These are phyloP conservation scores for Millerozyma miso DNA, from an alignment of 805 yeast genomes.

Conservation along the genomic window DNA sequence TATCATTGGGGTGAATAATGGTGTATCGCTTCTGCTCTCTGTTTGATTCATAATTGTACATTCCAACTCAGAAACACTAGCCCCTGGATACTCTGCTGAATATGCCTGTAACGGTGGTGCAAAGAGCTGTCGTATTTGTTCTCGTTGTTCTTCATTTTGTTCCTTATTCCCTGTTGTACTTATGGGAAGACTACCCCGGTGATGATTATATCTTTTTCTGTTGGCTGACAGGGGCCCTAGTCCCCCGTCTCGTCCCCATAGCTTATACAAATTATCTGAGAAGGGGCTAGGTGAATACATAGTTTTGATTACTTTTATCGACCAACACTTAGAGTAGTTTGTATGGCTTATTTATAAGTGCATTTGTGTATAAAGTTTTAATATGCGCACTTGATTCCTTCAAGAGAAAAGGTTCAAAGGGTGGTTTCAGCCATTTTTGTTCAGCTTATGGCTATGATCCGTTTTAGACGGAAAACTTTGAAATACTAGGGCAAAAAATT, in stretches of 20 bases:
- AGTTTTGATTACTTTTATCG: neutral
- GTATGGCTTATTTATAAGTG: neutral
- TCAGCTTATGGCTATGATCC: neutral
- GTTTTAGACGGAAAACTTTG: neutral
- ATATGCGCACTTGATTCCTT: conserved; percentile 1
- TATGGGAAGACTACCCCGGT: conserved; percentile 1
- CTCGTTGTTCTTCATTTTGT: conserved; percentile 16
- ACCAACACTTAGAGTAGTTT: neutral
- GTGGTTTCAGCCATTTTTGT: neutral
- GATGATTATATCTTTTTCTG: conserved; percentile 1
- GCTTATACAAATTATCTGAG: conserved; percentile 41
- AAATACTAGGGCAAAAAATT: no score
- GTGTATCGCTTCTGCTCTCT: conserved; percentile 5
- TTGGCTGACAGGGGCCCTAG: conserved; percentile 1
- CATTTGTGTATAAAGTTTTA: conserved; percentile 2
- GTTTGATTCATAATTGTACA: conserved; percentile 13
- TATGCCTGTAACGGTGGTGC: conserved; percentile 57
- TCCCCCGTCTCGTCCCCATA: conserved; percentile 27
- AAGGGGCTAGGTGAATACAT: conserved; percentile 50
- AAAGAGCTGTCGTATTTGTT: conserved; percentile 20
- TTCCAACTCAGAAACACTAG: conserved; percentile 15
- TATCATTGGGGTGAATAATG: conserved; percentile 15
- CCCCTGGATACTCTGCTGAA: conserved; percentile 41
- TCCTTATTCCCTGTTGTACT: conserved; percentile 2
- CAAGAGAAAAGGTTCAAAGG: no score